Evolutionary conservation across 2,329 filamentous ascomycete species (phyloP).

Genomic region (Pseudopithomyces maydicus): DNA sequence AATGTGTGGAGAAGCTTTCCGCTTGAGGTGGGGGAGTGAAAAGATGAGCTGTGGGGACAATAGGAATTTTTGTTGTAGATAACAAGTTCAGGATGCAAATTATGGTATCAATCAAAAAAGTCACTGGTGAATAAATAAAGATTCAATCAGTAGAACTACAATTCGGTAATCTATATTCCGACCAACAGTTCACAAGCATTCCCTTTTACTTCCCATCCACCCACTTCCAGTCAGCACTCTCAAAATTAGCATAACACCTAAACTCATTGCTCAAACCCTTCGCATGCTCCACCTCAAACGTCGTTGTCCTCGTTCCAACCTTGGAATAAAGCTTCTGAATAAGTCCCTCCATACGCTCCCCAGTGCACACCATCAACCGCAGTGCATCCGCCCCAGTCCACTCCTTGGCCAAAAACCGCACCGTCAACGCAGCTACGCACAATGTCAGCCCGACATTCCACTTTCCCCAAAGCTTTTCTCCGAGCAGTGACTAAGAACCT

Average conservation of each 20-base stretch:
- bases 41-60: too few species aligned
- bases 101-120: too few species aligned
- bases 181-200: too few species aligned
- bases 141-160: too few species aligned
- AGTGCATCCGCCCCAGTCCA: constrained; percentile 40
- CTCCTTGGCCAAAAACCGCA: constrained; percentile 70
- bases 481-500: neutral
- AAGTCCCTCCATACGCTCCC: constrained; percentile 73
- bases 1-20: constrained; percentile 28
- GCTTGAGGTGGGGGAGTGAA: neutral
- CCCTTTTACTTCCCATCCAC: neutral
- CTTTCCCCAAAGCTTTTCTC: too few species aligned
- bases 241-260: constrained; percentile 78
- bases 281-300: constrained; percentile 71
- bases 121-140: too few species aligned
- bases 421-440: constrained; percentile 69
- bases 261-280: constrained; percentile 81
- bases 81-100: too few species aligned
- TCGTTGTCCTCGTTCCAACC: constrained; percentile 67
- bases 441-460: constrained; percentile 3
- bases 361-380: constrained; percentile 71
- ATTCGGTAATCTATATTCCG: too few species aligned
- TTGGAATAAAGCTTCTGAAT: constrained; percentile 70
- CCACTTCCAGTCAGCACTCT: constrained; percentile 57
- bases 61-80: too few species aligned